These are phyloP conservation scores for Erigeron philadelphicus DNA, from an alignment of 140 eudicot species.

Conservation along the genomic window DNA sequence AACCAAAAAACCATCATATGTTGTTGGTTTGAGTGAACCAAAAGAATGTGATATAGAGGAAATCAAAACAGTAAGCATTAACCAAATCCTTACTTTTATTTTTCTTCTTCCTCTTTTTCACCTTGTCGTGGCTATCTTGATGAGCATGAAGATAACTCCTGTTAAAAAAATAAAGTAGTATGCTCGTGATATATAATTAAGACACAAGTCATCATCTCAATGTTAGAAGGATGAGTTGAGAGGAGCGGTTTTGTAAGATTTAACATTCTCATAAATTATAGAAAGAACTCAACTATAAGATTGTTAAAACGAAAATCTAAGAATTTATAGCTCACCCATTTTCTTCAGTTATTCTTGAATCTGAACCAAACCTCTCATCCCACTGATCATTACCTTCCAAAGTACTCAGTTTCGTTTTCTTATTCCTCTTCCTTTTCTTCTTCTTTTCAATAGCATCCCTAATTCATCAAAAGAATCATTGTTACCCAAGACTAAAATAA, in stretches of 20 bases:
- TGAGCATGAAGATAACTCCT: background rate
- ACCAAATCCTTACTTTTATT: background rate
- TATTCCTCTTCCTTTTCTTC: constrained; percentile 9
- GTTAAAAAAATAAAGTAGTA: background rate
- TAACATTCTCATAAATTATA: background rate
- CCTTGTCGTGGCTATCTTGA: constrained; percentile 11
- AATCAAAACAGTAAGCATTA: background rate
- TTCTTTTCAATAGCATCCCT: constrained; percentile 18
- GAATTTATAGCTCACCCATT: background rate
- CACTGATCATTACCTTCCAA: background rate
- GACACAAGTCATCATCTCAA: too few relatives aligned
- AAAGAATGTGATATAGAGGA: background rate
- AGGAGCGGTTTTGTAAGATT: background rate
- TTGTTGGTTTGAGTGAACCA: background rate
- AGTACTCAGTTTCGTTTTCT: constrained; percentile 8
- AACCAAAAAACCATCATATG: background rate
- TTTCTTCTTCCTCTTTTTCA: constrained; percentile 20
- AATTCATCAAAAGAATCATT: constrained; percentile 1
- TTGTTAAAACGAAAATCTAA: background rate
- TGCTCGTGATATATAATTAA: background rate
- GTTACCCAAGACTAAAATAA: constrained; percentile 2
- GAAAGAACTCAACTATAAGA: background rate
- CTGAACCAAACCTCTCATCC: constrained; percentile 9
- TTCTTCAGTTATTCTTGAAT: constrained; percentile 14
- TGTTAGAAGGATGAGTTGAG: too few relatives aligned